Conservation (phyloP, 2,329 filamentous ascomycete genomes). For the Fulvia fulva region DNA sequence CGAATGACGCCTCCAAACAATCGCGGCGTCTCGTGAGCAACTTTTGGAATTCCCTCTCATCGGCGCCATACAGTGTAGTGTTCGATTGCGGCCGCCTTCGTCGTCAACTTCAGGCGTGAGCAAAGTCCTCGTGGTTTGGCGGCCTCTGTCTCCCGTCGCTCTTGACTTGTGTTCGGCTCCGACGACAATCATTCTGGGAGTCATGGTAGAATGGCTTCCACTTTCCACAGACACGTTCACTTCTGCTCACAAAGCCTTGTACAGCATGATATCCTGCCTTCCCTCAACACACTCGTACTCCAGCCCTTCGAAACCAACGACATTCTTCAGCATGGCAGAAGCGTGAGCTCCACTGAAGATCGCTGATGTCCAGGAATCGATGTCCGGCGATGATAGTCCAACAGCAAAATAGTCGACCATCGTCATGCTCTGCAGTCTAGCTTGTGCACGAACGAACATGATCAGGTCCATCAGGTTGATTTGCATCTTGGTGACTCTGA, state of each 20-base stretch:
- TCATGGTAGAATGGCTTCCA: too few species aligned
- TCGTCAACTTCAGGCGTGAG: too few species aligned
- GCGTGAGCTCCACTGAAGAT: not conserved
- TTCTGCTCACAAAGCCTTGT: not conserved
- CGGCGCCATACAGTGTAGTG: too few species aligned
- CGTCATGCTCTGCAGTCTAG: not conserved
- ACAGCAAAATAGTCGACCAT: not conserved
- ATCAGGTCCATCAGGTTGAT: not conserved
- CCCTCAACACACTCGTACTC: not conserved
- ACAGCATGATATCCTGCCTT: not conserved
- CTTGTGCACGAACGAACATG: not conserved
- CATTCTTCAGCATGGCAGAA: not conserved
- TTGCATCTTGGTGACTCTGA: not conserved
- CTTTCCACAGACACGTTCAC: too few species aligned
- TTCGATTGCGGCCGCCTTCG: too few species aligned
- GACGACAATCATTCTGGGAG: too few species aligned
- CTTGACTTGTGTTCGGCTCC: too few species aligned
- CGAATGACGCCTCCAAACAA: too few species aligned
- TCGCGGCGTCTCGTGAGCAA: too few species aligned
- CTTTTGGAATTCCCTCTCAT: too few species aligned
- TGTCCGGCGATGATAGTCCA: not conserved
- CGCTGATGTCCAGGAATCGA: not conserved
- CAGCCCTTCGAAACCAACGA: not conserved
- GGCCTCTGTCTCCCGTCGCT: too few species aligned
- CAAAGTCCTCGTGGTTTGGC: too few species aligned